Evolutionary conservation across 2,329 filamentous ascomycete species (phyloP), one percentile per base, ranked within the genome.

Genomic region (Didymella exigua): DNA sequence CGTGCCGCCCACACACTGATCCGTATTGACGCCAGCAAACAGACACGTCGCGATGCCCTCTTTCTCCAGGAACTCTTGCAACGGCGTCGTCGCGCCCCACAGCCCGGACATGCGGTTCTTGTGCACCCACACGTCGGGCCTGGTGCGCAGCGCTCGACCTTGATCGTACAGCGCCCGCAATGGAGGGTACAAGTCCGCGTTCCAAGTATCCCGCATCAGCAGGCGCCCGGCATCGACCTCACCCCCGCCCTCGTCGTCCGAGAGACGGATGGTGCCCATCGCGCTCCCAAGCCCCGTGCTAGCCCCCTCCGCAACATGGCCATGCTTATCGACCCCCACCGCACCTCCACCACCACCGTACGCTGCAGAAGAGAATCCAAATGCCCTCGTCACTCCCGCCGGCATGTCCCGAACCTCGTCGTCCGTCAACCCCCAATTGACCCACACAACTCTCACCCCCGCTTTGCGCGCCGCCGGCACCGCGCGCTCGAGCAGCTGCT

Each of bases 11-110:
- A 78, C 70, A 51, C 76, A 78, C 60, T 78, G 76, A 62, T 78
- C 76, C 31, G 76, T 78, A 60, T 78, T 77, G 13, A 78, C 73
- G 4, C 76, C 76, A 2, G 75, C 67, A 51, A 78, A 77, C 2
- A 78, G 64, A 50, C 76, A 57, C 11, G 76, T 77, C 63, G 67
- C 69, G 52, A 77, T 75, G 2, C 72, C 74, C 37, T 75, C 70
- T 43, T 69, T 56, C n/a, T 73, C 64, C 16, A 78, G 52, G 62
- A 74, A 77, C 49, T 70, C 66, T 56, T 78, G 70, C 37, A 73
- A 66, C 0, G 62, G 62, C 13, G 74, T 69, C 7, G 64, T 65
- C 0, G 65, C 65, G 30, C 70, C 72, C 75, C 75, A 78, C 26
- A 78, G 54, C 5, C 74, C 76, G 3, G 72, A 74, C 75, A 77